A percentile compares a stretch with the other conserved stretches of the same genome.
phyloP scores from a whole-genome alignment of 1,284 basidiomycete species.

The Ustilago vetiveriae region DNA sequence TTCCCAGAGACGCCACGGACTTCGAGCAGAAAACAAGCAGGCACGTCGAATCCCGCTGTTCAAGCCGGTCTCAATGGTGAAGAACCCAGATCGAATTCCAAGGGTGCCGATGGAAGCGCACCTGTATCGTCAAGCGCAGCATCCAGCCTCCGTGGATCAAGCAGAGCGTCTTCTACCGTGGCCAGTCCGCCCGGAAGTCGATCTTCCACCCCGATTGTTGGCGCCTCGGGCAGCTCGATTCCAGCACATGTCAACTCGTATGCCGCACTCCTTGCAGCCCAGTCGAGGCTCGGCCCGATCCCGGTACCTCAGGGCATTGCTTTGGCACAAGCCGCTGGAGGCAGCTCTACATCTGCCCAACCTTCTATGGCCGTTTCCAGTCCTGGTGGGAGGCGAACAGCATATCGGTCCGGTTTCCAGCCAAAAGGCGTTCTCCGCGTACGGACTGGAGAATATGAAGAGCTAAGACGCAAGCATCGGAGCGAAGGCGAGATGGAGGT shows the following conservation, averaged over 20 bases:
- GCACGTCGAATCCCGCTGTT: not conserved
- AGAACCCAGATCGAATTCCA: not conserved
- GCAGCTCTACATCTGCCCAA: not conserved
- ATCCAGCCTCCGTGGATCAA: constrained; percentile 27
- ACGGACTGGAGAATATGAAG: constrained; percentile 46
- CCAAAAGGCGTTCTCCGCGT: constrained; percentile 56
- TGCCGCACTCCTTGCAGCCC: constrained; percentile 43
- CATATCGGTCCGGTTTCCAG: constrained; percentile 57
- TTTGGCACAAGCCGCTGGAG: constrained; percentile 28
- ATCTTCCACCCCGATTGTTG: constrained; percentile 35
- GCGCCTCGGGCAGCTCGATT: constrained; percentile 25
- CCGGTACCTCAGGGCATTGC: constrained; percentile 51
- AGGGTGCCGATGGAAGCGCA: constrained; percentile 6
- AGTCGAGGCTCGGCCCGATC: constrained; percentile 40
- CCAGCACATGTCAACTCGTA: constrained; percentile 49
- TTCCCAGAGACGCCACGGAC: constrained; percentile 10
- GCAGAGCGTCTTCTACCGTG: constrained; percentile 24
- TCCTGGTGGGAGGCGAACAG: constrained; percentile 28
- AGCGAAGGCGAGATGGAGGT: constrained; percentile 54
- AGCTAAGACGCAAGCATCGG: constrained; percentile 19
- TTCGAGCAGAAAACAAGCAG: constrained; percentile 11
- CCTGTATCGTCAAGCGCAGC: constrained; percentile 16
- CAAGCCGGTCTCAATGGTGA: not conserved
- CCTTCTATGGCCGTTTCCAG: not conserved
- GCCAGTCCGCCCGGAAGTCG: constrained; percentile 35